Conservation (phyloP, 257 asterid genomes). For the Solanum medicagineum region DNA sequence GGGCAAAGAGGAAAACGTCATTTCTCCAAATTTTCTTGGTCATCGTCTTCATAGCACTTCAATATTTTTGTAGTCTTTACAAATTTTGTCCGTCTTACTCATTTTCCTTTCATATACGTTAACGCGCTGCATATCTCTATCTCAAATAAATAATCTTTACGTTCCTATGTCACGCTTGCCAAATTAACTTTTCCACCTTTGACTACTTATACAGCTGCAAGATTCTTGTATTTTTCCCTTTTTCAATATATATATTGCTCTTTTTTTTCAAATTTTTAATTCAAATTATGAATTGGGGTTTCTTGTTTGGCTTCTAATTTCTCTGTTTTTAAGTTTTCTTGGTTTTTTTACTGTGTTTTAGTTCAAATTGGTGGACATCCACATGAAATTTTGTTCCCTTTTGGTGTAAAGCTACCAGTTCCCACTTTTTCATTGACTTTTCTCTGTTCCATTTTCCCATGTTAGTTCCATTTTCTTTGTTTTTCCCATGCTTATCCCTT, state of each 20-base stretch:
- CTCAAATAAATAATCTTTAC: neutral
- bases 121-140: neutral
- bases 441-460: neutral
- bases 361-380: neutral
- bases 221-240: neutral
- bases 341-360: neutral
- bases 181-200: neutral
- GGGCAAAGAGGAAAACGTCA: neutral
- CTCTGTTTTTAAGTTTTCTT: neutral
- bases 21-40: neutral
- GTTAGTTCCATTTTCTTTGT: neutral
- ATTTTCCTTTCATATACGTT: slow-evolving; percentile 7
- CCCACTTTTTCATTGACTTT: neutral
- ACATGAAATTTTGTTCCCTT: neutral
- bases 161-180: neutral
- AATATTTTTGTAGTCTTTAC: neutral
- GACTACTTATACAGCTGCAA: neutral
- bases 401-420: neutral
- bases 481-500: neutral
- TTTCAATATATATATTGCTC: neutral
- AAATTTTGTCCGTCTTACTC: neutral
- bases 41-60: neutral
- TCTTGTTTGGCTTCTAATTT: neutral
- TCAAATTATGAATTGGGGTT: neutral
- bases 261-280: neutral